Base-by-base conservation (phyloP, 345 rosid genomes). In the Dipteronia sinensis region DNA sequence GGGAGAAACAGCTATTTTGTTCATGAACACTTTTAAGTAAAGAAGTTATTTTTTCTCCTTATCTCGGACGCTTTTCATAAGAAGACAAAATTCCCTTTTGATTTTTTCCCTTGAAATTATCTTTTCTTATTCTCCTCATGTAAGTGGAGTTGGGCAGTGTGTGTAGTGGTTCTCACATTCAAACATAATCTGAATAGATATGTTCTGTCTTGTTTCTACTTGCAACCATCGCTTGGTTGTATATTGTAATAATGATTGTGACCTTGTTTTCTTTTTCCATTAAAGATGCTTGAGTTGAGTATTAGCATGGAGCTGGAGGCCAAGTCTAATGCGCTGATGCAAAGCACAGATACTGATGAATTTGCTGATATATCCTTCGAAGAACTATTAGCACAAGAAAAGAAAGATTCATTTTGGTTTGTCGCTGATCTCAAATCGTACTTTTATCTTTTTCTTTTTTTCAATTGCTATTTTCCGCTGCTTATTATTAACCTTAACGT, bases 381-480 rank as follows among this genome's bases (percentile, higher is more conserved):
- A 81, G 97, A 94, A 86, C 79, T 94, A 78, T 64, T 94, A 83
- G 98, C 93, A 65, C 93, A 88, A 76, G 98, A 94, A 83, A 94
- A 94, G 88, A 91, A 90, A 83, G 97, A 94, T 83, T 83, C 91
- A 6, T 94, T 91, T 82, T 94, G 98, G 98, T 94, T 49, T 61
- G 93, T 82, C 65, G 23, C 84, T 25, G 7, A 61, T 79, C 81
- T 59, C 23, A 29, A 69, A 19, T 51, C 27, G 47, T 38, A 25
- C 64, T 11, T 62, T 75, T 17, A 7, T 4, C 25, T n/a, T 62
- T 8, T 47, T 15, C 19, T 53, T 7, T 19, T 34, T 25, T 22
- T 19, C 22, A 6, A 44, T 75, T 66, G 58, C 10, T 19, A 59
- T 19, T 59, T 58, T 22, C 20, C 69, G 29, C 67, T 69, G 27